A percentile compares a stretch with the other conserved stretches of the same genome.
Evolutionary conservation across 257 asterid species (phyloP).

Genomic region (Anisodus acutangulus): DNA sequence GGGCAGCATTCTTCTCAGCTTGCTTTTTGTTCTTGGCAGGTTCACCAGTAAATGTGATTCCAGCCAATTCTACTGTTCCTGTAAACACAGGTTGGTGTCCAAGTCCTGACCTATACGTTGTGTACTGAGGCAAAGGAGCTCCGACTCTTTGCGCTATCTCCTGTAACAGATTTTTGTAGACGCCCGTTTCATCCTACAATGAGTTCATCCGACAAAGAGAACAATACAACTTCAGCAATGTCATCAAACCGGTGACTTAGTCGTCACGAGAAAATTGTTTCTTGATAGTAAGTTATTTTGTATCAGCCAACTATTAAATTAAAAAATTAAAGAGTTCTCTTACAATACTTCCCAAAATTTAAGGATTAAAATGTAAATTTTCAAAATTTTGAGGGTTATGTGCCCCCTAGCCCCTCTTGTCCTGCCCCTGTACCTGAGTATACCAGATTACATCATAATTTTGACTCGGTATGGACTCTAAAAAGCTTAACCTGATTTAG

Average conservation of each 20-base stretch:
- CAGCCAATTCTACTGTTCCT: conserved; percentile 80
- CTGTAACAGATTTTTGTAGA: conserved; percentile 80
- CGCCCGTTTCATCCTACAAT: conserved; percentile 82
- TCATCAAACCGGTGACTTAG: not conserved
- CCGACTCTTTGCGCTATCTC: conserved; percentile 87
- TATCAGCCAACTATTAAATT: not conserved
- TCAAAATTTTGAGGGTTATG: not conserved
- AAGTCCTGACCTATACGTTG: conserved; percentile 69
- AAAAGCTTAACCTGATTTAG: not conserved
- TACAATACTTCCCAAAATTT: not conserved
- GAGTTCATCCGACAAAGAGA: not conserved
- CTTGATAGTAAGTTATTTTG: not conserved
- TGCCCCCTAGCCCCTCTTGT: not conserved
- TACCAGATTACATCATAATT: not conserved
- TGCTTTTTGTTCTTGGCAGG: conserved; percentile 90
- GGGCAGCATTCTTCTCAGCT: conserved; percentile 89
- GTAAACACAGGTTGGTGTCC: conserved; percentile 78
- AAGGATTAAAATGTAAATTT: not conserved
- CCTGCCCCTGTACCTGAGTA: not conserved
- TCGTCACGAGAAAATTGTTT: not conserved
- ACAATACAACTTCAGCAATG: conserved; percentile 16
- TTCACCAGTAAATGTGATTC: conserved; percentile 73
- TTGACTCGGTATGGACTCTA: not conserved
- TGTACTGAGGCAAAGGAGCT: conserved; percentile 75
- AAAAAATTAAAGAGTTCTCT: not conserved